These are phyloP conservation scores for Dothistroma pini DNA, from an alignment of 2,329 filamentous ascomycete genomes.

Conservation along the genomic window DNA sequence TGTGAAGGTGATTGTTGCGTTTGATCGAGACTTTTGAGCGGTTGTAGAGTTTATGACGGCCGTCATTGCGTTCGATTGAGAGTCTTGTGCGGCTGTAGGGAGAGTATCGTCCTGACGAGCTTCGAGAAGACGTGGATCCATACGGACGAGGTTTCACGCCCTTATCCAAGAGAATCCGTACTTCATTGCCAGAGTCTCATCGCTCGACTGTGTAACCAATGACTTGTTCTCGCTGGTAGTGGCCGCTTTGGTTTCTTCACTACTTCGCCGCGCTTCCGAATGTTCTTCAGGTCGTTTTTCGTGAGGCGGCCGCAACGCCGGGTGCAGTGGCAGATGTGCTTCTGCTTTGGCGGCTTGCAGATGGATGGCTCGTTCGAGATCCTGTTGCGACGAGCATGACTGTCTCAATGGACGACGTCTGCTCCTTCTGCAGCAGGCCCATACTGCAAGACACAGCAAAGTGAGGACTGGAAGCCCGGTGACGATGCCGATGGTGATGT, in stretches of 20 bases:
- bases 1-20: background rate
- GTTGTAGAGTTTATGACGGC: no score
- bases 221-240: background rate
- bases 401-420: background rate
- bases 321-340: background rate
- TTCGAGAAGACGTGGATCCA: no score
- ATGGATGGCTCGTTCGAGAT: background rate
- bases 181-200: slow-evolving; percentile 1
- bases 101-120: no score
- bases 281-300: background rate
- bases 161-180: slow-evolving; percentile 1
- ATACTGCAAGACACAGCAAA: background rate
- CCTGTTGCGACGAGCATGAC: background rate
- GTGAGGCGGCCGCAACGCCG: background rate
- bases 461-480: background rate
- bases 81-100: no score
- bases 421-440: background rate
- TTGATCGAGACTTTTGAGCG: no score
- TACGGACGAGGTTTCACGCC: background rate
- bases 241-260: background rate
- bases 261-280: background rate
- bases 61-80: no score
- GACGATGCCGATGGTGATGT: background rate
- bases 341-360: background rate
- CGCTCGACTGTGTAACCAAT: slow-evolving; percentile 1